Conservation (phyloP, 441 rosid species). For the Corymbia citriodora region DNA sequence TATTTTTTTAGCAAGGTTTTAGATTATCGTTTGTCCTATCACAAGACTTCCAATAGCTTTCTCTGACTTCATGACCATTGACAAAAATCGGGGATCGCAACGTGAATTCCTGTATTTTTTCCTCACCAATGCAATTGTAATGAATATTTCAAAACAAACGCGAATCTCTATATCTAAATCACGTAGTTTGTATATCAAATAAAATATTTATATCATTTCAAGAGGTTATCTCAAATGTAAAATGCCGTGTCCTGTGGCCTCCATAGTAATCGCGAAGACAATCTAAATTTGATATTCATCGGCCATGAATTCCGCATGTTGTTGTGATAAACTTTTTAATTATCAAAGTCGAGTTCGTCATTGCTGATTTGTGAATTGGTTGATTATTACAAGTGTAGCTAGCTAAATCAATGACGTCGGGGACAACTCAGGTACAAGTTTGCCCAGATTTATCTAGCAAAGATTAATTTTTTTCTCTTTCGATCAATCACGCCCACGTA, state of each 20-base stretch:
- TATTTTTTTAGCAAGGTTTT: not conserved
- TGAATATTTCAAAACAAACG: not conserved
- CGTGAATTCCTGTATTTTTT: not conserved
- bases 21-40: not conserved
- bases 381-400: not conserved
- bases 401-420: not conserved
- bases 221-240: not conserved
- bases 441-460: not conserved
- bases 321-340: accelerated
- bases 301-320: not conserved
- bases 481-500: not conserved
- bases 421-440: not conserved
- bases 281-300: not conserved
- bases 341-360: accelerated
- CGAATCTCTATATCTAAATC: not conserved
- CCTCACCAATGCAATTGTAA: not conserved
- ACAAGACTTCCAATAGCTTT: not conserved
- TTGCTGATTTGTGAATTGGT: too few species aligned
- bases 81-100: not conserved
- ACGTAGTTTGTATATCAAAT: not conserved
- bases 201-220: not conserved
- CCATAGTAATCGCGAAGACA: too few species aligned
- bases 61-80: not conserved
- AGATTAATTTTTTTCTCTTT: not conserved
- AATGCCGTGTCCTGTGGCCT: accelerated